A percentile compares a stretch with the other conserved stretches of the same genome.
Evolutionary conservation across 305 asterid species (phyloP).

Genomic region (Solanum aculeatissimum): DNA sequence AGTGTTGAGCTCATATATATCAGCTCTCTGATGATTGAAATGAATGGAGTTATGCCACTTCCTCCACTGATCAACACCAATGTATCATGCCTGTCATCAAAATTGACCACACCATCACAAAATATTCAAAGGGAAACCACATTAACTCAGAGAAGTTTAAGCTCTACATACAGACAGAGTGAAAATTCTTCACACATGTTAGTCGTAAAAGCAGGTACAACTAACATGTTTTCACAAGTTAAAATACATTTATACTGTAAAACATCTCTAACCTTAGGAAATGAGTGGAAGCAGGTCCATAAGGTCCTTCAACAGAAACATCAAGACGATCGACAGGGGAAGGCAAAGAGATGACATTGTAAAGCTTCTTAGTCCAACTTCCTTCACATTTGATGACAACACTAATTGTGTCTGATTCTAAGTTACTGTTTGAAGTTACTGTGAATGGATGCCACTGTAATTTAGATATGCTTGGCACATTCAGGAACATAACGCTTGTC

Average conservation of each 20-base stretch:
- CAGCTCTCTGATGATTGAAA: constrained; percentile 68
- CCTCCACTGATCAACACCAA: constrained; percentile 91
- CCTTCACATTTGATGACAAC: constrained; percentile 79
- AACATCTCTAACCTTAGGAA: constrained; percentile 44
- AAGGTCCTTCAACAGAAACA: constrained; percentile 87
- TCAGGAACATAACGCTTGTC: constrained; percentile 70
- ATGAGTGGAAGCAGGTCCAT: constrained; percentile 73
- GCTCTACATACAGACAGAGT: neutral
- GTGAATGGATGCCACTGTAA: constrained; percentile 99
- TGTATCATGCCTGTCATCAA: constrained; percentile 47
- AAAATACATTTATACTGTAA: neutral
- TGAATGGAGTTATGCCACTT: constrained; percentile 88
- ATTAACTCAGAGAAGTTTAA: neutral
- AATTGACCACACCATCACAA: neutral
- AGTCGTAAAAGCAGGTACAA: neutral
- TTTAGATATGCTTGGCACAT: constrained; percentile 69
- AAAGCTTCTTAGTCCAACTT: constrained; percentile 70
- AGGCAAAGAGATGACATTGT: constrained; percentile 44
- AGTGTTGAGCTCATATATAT: constrained; percentile 26
- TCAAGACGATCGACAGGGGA: constrained; percentile 37
- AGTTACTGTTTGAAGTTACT: constrained; percentile 48
- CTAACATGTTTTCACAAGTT: neutral
- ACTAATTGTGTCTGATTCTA: constrained; percentile 67
- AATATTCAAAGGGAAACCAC: neutral
- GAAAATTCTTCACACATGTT: neutral